Evolutionary conservation across 2,329 filamentous ascomycete species (phyloP).

Genomic region (Stachybotrys elegans): DNA sequence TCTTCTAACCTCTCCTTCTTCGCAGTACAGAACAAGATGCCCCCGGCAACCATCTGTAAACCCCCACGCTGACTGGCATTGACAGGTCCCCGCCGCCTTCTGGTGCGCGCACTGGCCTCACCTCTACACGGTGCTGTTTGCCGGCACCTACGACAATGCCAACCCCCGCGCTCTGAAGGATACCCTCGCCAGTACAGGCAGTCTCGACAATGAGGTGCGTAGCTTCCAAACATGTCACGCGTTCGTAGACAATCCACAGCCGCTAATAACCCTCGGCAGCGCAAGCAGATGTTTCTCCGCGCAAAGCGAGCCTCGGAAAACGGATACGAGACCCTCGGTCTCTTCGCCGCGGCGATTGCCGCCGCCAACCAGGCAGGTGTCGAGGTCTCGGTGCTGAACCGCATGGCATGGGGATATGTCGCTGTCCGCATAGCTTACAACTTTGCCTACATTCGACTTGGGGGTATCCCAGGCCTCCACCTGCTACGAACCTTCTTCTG

Average conservation of each 20-base stretch:
- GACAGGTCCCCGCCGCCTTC: background rate
- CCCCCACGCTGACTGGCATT: background rate
- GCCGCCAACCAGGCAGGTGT: conserved; percentile 42
- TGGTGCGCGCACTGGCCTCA: background rate
- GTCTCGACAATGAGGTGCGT: background rate
- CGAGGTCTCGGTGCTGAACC: conserved; percentile 30
- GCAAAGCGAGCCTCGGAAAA: conserved; percentile 44
- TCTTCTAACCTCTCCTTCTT: background rate
- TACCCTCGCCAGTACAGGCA: background rate
- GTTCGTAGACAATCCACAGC: background rate
- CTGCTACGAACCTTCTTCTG: background rate
- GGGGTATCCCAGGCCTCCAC: background rate
- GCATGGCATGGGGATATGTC: conserved; percentile 33
- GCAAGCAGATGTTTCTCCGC: conserved; percentile 49
- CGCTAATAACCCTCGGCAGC: too few relatives aligned
- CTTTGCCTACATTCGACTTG: conserved; percentile 35
- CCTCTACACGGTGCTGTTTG: background rate
- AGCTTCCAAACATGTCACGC: background rate
- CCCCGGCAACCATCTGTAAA: background rate
- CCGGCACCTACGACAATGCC: background rate
- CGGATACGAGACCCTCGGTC: conserved; percentile 37
- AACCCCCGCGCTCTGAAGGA: background rate
- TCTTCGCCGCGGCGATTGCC: conserved; percentile 37
- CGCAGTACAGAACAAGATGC: background rate
- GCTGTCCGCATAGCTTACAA: conserved; percentile 34